These are phyloP conservation scores for Massariosphaeria phaeospora DNA, from an alignment of 495 filamentous ascomycete species.

Conservation along the genomic window DNA sequence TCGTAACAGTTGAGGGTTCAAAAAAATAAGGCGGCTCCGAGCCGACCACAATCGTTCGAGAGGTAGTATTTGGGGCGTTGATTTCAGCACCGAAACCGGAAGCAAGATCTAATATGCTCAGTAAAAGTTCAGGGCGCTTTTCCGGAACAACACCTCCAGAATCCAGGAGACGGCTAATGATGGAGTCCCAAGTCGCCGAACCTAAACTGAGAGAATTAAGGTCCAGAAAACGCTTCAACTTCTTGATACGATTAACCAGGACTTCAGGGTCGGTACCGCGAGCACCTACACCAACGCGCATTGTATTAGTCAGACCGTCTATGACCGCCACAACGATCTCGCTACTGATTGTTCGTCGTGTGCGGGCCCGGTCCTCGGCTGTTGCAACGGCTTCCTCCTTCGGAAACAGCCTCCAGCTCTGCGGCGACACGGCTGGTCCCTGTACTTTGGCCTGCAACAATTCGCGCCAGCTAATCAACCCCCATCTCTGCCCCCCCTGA, in stretches of 20 bases:
- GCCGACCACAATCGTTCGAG: background rate
- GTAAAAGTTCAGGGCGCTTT: constrained; percentile 43
- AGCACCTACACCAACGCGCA: constrained; percentile 37
- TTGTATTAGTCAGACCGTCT: constrained; percentile 47
- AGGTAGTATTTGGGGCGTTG: constrained; percentile 15
- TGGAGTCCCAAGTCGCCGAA: constrained; percentile 44
- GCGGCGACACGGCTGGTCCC: background rate
- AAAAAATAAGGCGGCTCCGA: constrained; percentile 34
- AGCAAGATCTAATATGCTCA: constrained; percentile 39
- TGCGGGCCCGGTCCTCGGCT: constrained; percentile 10
- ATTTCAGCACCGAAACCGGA: constrained; percentile 39
- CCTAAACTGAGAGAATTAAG: constrained; percentile 34
- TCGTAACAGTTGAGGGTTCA: constrained; percentile 35
- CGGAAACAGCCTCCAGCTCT: constrained; percentile 5
- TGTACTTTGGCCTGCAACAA: constrained; percentile 12
- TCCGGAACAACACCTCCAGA: constrained; percentile 43
- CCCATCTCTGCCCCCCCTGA: constrained; percentile 34
- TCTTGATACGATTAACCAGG: constrained; percentile 30
- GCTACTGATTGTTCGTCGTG: constrained; percentile 50
- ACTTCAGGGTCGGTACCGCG: constrained; percentile 21
- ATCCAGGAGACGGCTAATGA: constrained; percentile 52
- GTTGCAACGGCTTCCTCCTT: background rate
- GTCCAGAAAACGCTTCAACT: constrained; percentile 40
- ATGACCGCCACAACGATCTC: constrained; percentile 55
- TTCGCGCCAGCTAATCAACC: constrained; percentile 40